Percentiles rank a stretch among this genome's conserved stretches.
Evolutionary conservation across 257 asterid species (phyloP).

Genomic region (Fraxinus anomala): DNA sequence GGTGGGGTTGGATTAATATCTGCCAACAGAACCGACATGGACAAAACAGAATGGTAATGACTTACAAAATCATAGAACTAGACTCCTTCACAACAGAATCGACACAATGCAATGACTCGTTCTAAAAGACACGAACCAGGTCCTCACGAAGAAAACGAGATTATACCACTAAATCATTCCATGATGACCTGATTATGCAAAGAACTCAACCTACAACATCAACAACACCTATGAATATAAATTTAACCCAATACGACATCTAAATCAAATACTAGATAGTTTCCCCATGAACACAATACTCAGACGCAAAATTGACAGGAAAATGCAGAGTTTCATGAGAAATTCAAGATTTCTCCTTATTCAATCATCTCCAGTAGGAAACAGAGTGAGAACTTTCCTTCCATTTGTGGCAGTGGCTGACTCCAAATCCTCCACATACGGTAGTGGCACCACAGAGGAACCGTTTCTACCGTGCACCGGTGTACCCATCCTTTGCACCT

Average conservation of each 20-base stretch:
- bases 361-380: slow-evolving; percentile 78
- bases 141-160: slow-evolving; percentile 28
- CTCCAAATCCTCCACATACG: slow-evolving; percentile 58
- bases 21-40: slow-evolving; percentile 1
- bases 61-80: slow-evolving; percentile 8
- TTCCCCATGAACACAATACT: slow-evolving; percentile 28
- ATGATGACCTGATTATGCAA: slow-evolving; percentile 17
- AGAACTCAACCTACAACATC: slow-evolving; percentile 27
- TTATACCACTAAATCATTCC: slow-evolving; percentile 13
- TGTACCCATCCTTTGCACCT: slow-evolving; percentile 3
- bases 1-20: slow-evolving; percentile 7
- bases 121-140: slow-evolving; percentile 21
- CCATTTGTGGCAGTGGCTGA: slow-evolving; percentile 51
- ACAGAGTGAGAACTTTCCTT: slow-evolving; percentile 74
- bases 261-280: slow-evolving; percentile 19
- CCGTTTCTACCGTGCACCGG: slow-evolving; percentile 46
- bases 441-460: slow-evolving; percentile 28
- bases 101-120: slow-evolving; percentile 27
- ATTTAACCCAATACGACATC: slow-evolving; percentile 18
- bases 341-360: neutral
- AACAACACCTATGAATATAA: slow-evolving; percentile 35
- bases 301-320: slow-evolving; percentile 20
- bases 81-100: slow-evolving; percentile 27
- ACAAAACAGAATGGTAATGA: neutral
- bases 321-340: slow-evolving; percentile 19